phyloP scores from a whole-genome alignment of 2,329 filamentous ascomycete species.

The Trichoderma sp. region DNA sequence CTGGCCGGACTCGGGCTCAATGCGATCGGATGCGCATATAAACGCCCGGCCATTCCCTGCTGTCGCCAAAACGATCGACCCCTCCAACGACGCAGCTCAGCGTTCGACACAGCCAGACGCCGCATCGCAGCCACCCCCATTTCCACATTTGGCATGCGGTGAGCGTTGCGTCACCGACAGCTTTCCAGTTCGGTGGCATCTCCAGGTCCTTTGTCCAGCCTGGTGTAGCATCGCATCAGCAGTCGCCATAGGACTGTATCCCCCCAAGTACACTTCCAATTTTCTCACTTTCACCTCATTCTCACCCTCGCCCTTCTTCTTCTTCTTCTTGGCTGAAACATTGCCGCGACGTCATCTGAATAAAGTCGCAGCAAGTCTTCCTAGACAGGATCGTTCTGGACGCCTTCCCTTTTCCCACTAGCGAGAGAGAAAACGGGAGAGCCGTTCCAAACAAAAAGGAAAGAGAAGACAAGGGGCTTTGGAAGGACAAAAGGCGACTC shows the following conservation, averaged over 20 bases:
- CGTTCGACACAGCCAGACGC: background rate
- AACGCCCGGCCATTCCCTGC: conserved; percentile 45
- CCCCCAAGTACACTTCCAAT: background rate
- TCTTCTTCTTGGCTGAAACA: background rate
- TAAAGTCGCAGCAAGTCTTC: background rate
- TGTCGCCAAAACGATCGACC: conserved; percentile 16
- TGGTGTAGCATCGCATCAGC: background rate
- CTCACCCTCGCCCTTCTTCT: background rate
- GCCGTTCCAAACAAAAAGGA: background rate
- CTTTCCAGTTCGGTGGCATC: background rate
- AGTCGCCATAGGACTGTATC: background rate
- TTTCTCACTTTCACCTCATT: background rate
- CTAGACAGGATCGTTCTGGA: background rate
- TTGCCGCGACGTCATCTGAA: background rate
- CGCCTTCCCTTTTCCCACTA: background rate
- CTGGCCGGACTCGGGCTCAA: conserved; percentile 4
- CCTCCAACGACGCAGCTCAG: no score
- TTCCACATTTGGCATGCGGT: conserved; percentile 15
- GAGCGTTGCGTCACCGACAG: conserved; percentile 16
- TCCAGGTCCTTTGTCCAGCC: background rate
- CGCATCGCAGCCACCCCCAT: conserved; percentile 15
- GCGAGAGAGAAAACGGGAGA: background rate
- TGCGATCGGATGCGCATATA: conserved; percentile 42
- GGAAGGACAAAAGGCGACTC: background rate
- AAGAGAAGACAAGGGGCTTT: background rate